Base-by-base conservation (phyloP, 2,329 filamentous ascomycete genomes). In the Xylaria sp. region DNA sequence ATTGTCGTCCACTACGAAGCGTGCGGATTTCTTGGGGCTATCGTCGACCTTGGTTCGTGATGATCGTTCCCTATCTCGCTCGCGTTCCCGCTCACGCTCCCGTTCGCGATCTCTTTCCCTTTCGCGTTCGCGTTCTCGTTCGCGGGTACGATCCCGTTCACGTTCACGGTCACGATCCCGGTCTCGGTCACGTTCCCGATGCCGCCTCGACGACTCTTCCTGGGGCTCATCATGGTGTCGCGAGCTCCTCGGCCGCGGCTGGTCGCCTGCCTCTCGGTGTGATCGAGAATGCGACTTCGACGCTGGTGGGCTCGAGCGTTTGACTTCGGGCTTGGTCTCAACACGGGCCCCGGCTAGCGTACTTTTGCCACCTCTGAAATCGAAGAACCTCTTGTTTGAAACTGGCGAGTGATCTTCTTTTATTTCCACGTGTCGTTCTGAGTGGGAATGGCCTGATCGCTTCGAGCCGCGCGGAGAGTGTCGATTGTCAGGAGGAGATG, bases 311-410 rank as follows among this genome's bases (percentile, higher is more conserved):
- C 70, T 76, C 6, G 75, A 76, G 17, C 81, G 78, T 69, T 78
- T 81, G 1, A 75, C 74, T 47, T 71, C 67, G 6, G 50, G 51
- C 21, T 61, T 61, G 11, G 57, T 61, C 24, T 57, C 67, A 4
- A 71, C 70, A 11, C 69, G 58, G 45, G 69, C 72, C 8, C 74
- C 69, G 30, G 69, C 72, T 17, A 76, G 32, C 36, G 79, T 71
- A 21, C 81, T 82, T 67, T 82, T 75, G 9, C 75, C 77, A 34
- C 81, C 77, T 64, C 78, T 83, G 51, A 82, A 71, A 45, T 80
- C 78, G 65, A 85, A 84, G 73, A 83, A 83, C 60, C 76, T 81
- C 77, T 81, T 84, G 48, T 54, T 74, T 14, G 71, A 61, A 3
- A 79, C 69, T 3, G 75, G 70, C 12, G 73, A 65, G 5, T 62